Evolutionary conservation across 2,329 filamentous ascomycete species (phyloP).

Genomic region (Cladosporium sp.): DNA sequence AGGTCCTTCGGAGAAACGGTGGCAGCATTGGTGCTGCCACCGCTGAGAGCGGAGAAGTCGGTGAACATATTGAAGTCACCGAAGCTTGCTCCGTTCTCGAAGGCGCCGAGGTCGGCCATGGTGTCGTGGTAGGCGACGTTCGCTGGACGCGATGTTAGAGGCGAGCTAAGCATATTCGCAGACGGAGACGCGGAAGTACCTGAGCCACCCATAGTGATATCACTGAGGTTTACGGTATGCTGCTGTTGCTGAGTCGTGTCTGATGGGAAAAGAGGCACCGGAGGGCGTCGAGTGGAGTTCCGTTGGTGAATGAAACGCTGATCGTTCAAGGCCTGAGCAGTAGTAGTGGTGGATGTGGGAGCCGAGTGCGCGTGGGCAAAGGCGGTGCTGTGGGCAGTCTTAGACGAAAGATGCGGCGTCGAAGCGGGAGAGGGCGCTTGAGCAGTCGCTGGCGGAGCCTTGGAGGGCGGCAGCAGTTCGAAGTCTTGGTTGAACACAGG

Average conservation of each 20-base stretch:
- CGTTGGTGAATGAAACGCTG: conserved; percentile 14
- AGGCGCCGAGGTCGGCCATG: conserved; percentile 37
- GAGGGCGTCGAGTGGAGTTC: conserved; percentile 42
- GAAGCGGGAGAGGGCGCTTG: conserved; percentile 51
- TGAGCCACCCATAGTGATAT: conserved; percentile 52
- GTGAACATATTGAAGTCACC: conserved; percentile 26
- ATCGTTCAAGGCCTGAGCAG: conserved; percentile 18
- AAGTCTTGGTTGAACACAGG: conserved; percentile 61
- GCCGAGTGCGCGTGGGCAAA: conserved; percentile 64
- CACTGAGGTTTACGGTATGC: conserved; percentile 24
- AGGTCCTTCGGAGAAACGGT: conserved; percentile 86
- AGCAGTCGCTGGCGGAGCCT: conserved; percentile 37
- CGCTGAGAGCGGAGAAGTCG: conserved; percentile 20
- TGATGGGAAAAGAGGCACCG: conserved; percentile 65
- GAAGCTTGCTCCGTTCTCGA: conserved; percentile 22
- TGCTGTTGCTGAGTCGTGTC: conserved; percentile 44
- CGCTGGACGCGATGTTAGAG: conserved; percentile 34
- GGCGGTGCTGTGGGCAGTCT: conserved; percentile 40
- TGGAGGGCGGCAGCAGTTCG: conserved; percentile 53
- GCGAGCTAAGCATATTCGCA: conserved; percentile 20
- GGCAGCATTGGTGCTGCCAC: conserved; percentile 32
- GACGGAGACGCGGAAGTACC: conserved; percentile 41
- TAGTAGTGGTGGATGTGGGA: conserved; percentile 19
- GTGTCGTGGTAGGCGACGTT: conserved; percentile 45
- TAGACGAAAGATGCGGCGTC: conserved; percentile 56